Percentiles rank a stretch among this genome's conserved stretches.
phyloP scores from a whole-genome alignment of 179 eudicot genomes.

The Beta lomatogona region DNA sequence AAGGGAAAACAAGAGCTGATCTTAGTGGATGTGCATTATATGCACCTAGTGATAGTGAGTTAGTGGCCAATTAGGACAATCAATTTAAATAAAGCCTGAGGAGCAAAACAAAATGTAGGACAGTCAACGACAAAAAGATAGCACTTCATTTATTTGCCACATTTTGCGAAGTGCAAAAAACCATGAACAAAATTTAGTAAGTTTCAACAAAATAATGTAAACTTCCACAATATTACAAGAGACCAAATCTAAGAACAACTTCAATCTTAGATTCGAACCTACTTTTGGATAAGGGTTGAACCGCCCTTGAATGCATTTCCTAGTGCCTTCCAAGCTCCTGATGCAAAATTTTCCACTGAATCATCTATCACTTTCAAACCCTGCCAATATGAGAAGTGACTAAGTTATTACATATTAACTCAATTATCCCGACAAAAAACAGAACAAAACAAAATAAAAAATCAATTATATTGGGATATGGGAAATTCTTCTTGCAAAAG shows the following conservation, averaged over 20 bases:
- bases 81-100: not conserved
- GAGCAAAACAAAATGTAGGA: not conserved
- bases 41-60: not conserved
- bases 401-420: not conserved
- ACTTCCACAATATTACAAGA: not conserved
- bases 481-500: not conserved
- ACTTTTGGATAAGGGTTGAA: conserved; percentile 72
- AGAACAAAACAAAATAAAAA: too few relatives aligned
- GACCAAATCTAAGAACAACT: not conserved
- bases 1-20: not conserved
- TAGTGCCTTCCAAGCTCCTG: conserved; percentile 93
- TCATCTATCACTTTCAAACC: conserved; percentile 74
- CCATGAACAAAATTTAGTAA: not conserved
- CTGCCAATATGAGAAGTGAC: conserved; percentile 37
- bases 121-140: not conserved
- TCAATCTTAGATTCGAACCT: conserved; percentile 31
- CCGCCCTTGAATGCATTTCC: conserved; percentile 87
- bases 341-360: conserved; percentile 77
- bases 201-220: not conserved
- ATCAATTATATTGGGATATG: too few relatives aligned
- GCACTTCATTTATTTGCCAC: not conserved
- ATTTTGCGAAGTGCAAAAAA: not conserved
- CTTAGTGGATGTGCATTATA: not conserved
- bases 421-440: not conserved
- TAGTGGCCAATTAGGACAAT: not conserved